phyloP scores from a whole-genome alignment of 1,284 basidiomycete species.

The Ceratobasidium sp. region DNA sequence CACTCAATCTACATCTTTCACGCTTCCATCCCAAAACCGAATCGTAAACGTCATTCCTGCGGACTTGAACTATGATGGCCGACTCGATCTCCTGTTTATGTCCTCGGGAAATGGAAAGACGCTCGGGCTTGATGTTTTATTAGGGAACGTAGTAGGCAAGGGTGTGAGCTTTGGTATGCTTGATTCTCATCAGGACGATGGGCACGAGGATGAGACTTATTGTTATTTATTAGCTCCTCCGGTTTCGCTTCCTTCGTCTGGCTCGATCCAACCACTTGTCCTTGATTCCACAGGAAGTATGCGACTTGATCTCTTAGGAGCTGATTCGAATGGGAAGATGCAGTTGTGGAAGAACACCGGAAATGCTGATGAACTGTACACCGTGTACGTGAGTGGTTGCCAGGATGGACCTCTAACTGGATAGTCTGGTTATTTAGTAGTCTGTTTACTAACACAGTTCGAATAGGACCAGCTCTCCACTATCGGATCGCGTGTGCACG shows the following conservation, averaged over 20 bases:
- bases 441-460: neutral
- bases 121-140: constrained; percentile 77
- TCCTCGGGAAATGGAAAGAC: constrained; percentile 63
- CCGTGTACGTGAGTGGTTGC: constrained; percentile 1
- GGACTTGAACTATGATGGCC: constrained; percentile 94
- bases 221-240: constrained; percentile 57
- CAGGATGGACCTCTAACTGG: too few relatives aligned
- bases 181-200: neutral
- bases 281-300: constrained; percentile 91
- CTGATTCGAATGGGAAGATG: constrained; percentile 61
- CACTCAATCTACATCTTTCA: constrained; percentile 64
- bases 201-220: neutral
- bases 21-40: constrained; percentile 52
- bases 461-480: constrained; percentile 69
- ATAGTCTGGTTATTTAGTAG: too few relatives aligned
- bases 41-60: constrained; percentile 86
- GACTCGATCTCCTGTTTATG: constrained; percentile 92
- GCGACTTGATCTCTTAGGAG: constrained; percentile 89
- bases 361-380: constrained; percentile 56
- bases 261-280: constrained; percentile 83
- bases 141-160: constrained; percentile 73
- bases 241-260: constrained; percentile 73
- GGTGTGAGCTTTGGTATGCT: constrained; percentile 63
- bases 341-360: constrained; percentile 80
- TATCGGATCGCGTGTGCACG: constrained; percentile 74